A percentile compares a stretch with the other conserved stretches of the same genome.
Conservation (phyloP, 176 grass and related monocot genomes). For the Otatea glauca region DNA sequence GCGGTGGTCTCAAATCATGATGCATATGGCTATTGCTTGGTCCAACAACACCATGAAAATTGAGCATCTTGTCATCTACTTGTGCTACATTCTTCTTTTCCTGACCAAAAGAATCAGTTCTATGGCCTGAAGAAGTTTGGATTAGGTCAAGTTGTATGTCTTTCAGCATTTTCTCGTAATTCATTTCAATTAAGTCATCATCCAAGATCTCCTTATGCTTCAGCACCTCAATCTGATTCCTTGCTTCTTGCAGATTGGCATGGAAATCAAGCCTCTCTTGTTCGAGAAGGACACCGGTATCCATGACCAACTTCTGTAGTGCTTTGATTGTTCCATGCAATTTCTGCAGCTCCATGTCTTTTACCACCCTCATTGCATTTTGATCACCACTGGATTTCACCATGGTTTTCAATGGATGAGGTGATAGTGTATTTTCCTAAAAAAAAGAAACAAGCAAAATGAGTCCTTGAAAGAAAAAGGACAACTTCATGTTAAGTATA, state of each 20-base stretch:
- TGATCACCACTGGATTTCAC: conserved; percentile 41
- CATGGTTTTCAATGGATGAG: conserved; percentile 42
- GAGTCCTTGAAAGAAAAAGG: not conserved
- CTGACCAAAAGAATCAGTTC: conserved; percentile 33
- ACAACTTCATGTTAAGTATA: not conserved
- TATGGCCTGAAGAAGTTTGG: conserved; percentile 60
- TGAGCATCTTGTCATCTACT: conserved; percentile 49
- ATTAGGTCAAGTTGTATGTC: conserved; percentile 83
- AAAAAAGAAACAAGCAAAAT: conserved; percentile 5
- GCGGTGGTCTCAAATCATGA: conserved; percentile 50
- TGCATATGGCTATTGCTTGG: conserved; percentile 47
- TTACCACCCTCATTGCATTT: conserved; percentile 40
- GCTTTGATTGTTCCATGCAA: conserved; percentile 77
- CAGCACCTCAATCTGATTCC: conserved; percentile 81
- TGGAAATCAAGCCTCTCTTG: conserved; percentile 74
- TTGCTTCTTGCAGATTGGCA: conserved; percentile 66
- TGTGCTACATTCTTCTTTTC: conserved; percentile 51
- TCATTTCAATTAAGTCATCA: conserved; percentile 55
- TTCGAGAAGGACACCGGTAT: conserved; percentile 65
- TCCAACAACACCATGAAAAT: conserved; percentile 52
- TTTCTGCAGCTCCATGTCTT: conserved; percentile 62
- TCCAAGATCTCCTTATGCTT: conserved; percentile 78
- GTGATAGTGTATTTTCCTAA: conserved; percentile 56
- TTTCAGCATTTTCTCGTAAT: conserved; percentile 75
- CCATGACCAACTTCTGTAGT: conserved; percentile 73